Evolutionary conservation across 495 filamentous ascomycete genomes (phyloP).

Genomic region (Penicillium pancosmium): DNA sequence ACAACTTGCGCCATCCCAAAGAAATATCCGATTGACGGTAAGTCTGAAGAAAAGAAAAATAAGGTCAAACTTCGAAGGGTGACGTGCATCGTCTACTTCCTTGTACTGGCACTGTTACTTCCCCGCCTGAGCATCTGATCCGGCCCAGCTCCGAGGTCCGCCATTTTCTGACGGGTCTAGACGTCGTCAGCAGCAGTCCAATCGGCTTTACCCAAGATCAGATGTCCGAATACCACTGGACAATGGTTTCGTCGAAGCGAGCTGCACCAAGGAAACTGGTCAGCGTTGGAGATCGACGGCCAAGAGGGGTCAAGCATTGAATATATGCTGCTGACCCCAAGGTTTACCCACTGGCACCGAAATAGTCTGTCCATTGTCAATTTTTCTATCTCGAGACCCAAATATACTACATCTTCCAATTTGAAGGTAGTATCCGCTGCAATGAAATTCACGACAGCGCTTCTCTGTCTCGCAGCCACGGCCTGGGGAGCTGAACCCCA

Average conservation of each 20-base stretch:
- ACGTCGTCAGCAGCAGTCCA: background rate
- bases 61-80: background rate
- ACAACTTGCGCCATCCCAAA: background rate
- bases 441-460: conserved; percentile 15
- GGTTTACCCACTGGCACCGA: background rate
- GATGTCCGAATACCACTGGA: background rate
- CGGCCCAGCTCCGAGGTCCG: background rate
- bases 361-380: background rate
- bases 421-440: background rate
- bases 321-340: conserved; percentile 18
- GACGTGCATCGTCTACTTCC: background rate
- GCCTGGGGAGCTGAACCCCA: conserved; percentile 14
- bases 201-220: background rate
- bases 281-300: background rate
- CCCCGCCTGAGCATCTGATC: conserved; percentile 2
- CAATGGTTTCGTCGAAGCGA: background rate
- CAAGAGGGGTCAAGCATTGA: conserved; percentile 26
- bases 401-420: background rate
- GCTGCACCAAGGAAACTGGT: background rate
- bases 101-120: background rate
- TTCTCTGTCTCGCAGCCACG: conserved; percentile 12
- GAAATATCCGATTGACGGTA: background rate
- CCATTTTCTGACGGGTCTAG: background rate
- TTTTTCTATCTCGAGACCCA: background rate
- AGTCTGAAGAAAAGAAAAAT: background rate